phyloP scores from a whole-genome alignment of 2,329 filamentous ascomycete species.

The Colletotrichum chrysophilum region DNA sequence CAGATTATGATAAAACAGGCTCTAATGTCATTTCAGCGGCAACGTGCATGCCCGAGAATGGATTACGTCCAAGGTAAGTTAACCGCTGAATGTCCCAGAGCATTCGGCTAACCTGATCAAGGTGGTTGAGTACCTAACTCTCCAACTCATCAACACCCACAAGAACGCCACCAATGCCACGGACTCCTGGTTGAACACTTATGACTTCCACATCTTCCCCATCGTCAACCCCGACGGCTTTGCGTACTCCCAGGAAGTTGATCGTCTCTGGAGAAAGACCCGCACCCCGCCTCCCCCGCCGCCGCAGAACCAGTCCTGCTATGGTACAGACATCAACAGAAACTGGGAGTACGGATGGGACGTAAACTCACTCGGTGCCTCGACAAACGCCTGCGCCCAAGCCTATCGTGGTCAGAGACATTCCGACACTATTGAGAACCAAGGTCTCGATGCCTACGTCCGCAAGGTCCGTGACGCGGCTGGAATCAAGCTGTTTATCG shows the following conservation, averaged over 20 bases:
- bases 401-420: constrained; percentile 45
- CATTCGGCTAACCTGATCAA: not conserved
- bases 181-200: constrained; percentile 53
- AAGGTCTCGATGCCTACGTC: constrained; percentile 41
- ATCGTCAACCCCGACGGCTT: constrained; percentile 56
- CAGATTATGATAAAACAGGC: accelerated
- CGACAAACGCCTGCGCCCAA: constrained; percentile 52
- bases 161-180: constrained; percentile 37
- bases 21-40: constrained; percentile 24
- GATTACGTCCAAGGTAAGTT: constrained; percentile 58
- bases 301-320: constrained; percentile 36
- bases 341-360: constrained; percentile 58
- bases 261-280: constrained; percentile 60
- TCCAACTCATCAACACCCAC: constrained; percentile 46
- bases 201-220: constrained; percentile 61
- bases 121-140: constrained; percentile 51
- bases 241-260: constrained; percentile 46
- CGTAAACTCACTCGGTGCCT: constrained; percentile 45
- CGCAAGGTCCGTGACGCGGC: constrained; percentile 34
- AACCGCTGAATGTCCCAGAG: accelerated
- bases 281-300: constrained; percentile 46
- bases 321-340: constrained; percentile 58
- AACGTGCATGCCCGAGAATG: constrained; percentile 60
- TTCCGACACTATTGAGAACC: constrained; percentile 50
- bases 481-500: constrained; percentile 50